Evolutionary conservation across 139 green algal species (phyloP), one percentile per base, ranked within the genome.

Genomic region (Spirogloea muscicola): DNA sequence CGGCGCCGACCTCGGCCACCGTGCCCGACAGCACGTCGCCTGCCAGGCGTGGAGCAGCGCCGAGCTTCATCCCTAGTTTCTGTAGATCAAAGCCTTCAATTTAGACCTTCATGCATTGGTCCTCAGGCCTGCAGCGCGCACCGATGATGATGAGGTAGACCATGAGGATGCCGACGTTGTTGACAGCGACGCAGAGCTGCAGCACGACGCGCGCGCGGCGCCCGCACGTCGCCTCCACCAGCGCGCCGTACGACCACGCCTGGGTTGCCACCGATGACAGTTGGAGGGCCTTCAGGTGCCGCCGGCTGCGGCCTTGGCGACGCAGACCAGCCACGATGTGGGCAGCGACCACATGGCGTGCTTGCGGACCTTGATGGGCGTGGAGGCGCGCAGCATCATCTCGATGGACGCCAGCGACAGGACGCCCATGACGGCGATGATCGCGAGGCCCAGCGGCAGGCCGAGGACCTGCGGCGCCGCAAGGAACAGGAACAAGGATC

Each of bases 101-200:
- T n/a, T n/a, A n/a, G n/a, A n/a, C n/a, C n/a, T n/a, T n/a, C n/a
- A n/a, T n/a, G n/a, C n/a, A n/a, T n/a, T n/a, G n/a, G n/a, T n/a
- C n/a, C n/a, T n/a, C n/a, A n/a, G 43, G 43, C 43, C 10, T 10
- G 13, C 43, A 16, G n/a, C 18, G 59, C 66, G 39, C 18, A 76
- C 68, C 68, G 4, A 77, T 57, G 46, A 77, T 77, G 34, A 77
- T 77, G 57, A 77, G 60, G 46, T 77, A 77, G 7, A 67, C 69
- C 21, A 71, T 34, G 55, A 38, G 58, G 34, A 77, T 60, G 27
- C 69, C 69, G 5, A 70, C 9, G 44, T 77, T 77, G 69, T 77
- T 77, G 38, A 63, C 37, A 9, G 69, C 25, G 33, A 77, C 39
- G 51, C 36, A 27, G 7, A 68, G 33, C 41, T 77, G 48, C 21